phyloP scores from a whole-genome alignment of 2,329 filamentous ascomycete species.

The Claviceps pazoutovae region DNA sequence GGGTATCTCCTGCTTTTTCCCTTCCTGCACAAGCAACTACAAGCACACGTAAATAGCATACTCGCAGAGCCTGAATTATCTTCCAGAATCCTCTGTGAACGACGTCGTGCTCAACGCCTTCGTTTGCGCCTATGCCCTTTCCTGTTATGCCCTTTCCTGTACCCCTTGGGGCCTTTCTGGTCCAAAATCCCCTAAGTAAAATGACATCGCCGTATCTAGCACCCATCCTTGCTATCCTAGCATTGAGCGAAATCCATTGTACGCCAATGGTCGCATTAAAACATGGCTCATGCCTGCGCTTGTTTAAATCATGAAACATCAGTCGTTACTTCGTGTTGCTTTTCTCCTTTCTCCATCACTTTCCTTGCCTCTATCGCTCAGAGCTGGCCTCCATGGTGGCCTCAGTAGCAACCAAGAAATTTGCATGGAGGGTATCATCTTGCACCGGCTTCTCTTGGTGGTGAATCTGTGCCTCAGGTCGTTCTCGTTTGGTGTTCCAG shows the following conservation, averaged over 20 bases:
- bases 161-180: too few relatives aligned
- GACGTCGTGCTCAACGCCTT: background rate
- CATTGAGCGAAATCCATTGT: background rate
- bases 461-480: background rate
- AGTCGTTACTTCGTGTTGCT: background rate
- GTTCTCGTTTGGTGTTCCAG: background rate
- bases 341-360: background rate
- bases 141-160: too few relatives aligned
- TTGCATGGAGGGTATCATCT: conserved; percentile 46
- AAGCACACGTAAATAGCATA: background rate
- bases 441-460: conserved; percentile 21
- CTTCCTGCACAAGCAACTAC: background rate
- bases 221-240: background rate
- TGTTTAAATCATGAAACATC: background rate
- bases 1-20: background rate
- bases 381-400: conserved; percentile 35
- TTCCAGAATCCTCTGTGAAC: background rate
- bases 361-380: background rate
- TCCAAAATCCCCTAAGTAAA: background rate
- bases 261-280: background rate
- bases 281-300: background rate
- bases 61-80: background rate
- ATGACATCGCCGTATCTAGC: background rate
- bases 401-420: conserved; percentile 48
- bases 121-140: too few relatives aligned